Base-by-base conservation (phyloP, 192 early-diverging fungal genomes). In the Coemansia sp. region DNA sequence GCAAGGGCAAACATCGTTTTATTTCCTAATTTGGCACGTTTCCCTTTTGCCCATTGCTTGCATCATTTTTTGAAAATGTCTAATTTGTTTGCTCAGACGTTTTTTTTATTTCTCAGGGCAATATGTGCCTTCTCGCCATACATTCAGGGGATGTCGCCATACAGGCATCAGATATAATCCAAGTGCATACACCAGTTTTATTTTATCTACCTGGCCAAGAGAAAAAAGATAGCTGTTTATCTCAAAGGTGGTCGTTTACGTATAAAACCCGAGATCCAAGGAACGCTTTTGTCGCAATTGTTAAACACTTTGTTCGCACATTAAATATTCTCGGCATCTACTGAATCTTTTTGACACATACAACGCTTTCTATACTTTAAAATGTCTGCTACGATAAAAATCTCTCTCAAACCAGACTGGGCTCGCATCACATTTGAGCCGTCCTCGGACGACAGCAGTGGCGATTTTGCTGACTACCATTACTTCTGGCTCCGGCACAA, bases 401-500 rank as follows among this genome's bases (percentile, higher is more conserved):
- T 81, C 20, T 64, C 67, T 18, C 78, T 81, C 58, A 63, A 72
- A 61, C 78, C 78, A 49, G 78, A 81, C 70, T 81, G 78, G 78
- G 73, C 63, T 6, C 78, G 78, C 57, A 51, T 81, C 56, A 20
- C 8, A 18, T 76, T 81, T 51, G 63, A 65, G 7, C 42, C 50
- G 0, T 31, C 51, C 8, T 2, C 32, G 29, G 20, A 12, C 11
- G 60, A 14, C 42, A 45, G 42, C 42, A 45, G 36, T 36, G 60
- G 36, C 17, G 28, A 40, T 25, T 50, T 68, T 50, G 77, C 82
- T 8, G 82, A 83, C 62, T 83, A 63, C 45, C 82, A 83, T 61
- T 83, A 80, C 70, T 83, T 80, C 52, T 83, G 82, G 82, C 69
- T 83, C 16, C 82, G 82, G 1, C 82, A 83, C 63, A 83, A 83